phyloP scores from a whole-genome alignment of 345 rosid species.

The Gynandropsis gynandra region DNA sequence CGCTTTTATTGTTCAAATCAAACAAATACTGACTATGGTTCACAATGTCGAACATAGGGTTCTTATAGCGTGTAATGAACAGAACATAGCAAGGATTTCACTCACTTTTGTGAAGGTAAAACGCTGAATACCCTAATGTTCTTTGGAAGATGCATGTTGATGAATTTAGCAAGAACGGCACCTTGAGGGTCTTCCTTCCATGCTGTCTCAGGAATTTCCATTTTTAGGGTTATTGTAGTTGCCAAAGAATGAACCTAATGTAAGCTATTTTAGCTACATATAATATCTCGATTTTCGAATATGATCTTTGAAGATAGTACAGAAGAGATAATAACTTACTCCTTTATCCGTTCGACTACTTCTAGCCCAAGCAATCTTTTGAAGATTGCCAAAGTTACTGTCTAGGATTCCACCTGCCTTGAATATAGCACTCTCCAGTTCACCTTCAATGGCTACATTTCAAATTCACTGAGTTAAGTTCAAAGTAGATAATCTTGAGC shows the following conservation, averaged over 20 bases:
- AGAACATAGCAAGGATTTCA: slow-evolving; percentile 3
- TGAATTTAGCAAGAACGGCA: slow-evolving; percentile 47
- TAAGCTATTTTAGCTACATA: slow-evolving; percentile 9
- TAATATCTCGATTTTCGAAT: not conserved
- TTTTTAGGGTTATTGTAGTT: slow-evolving; percentile 66
- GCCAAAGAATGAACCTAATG: slow-evolving; percentile 92
- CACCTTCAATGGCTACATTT: slow-evolving; percentile 77
- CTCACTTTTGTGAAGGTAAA: slow-evolving; percentile 70
- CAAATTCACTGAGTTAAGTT: slow-evolving; percentile 2
- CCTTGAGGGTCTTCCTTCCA: slow-evolving; percentile 83
- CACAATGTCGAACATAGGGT: too few species aligned
- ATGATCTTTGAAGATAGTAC: not conserved
- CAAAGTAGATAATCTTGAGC: not conserved
- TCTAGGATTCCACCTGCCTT: slow-evolving; percentile 85
- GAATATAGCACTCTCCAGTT: slow-evolving; percentile 68
- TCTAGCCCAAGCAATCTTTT: slow-evolving; percentile 82
- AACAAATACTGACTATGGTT: too few species aligned
- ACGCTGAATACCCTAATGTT: slow-evolving; percentile 72
- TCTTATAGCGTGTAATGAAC: too few species aligned
- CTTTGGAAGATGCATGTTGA: slow-evolving; percentile 62
- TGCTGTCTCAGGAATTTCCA: slow-evolving; percentile 87
- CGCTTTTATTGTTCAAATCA: too few species aligned
- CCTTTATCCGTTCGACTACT: slow-evolving; percentile 97
- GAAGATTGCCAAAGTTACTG: slow-evolving; percentile 72
- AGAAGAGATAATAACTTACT: slow-evolving; percentile 39